Percentiles rank a stretch among this genome's conserved stretches.
Evolutionary conservation across 345 rosid genomes (phyloP).

Genomic region (Mangifera indica): DNA sequence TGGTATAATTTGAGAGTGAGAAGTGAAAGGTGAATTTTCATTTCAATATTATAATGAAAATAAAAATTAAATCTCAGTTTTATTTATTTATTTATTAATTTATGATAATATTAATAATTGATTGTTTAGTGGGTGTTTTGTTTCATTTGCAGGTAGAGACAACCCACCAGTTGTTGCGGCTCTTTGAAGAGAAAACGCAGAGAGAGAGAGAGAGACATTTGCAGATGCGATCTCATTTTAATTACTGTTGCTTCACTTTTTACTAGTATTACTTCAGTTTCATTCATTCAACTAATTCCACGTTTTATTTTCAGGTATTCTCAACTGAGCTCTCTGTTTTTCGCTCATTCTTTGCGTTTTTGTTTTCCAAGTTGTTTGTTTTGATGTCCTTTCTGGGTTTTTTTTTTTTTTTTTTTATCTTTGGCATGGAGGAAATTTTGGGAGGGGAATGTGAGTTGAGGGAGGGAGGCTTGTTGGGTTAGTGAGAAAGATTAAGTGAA

Average conservation of each 20-base stretch:
- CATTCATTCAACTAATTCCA: slow-evolving; percentile 12
- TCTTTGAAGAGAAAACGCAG: slow-evolving; percentile 33
- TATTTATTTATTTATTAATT: neutral
- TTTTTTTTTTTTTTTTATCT: neutral
- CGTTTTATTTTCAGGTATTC: slow-evolving; percentile 15
- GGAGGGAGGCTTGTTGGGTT: neutral
- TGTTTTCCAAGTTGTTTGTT: neutral
- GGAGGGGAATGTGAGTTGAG: slow-evolving; percentile 2
- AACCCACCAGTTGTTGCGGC: slow-evolving; percentile 58
- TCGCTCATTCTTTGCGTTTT: neutral
- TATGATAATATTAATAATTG: neutral
- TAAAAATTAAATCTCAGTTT: neutral
- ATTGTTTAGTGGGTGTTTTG: neutral
- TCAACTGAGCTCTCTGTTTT: neutral
- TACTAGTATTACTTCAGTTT: slow-evolving; percentile 1
- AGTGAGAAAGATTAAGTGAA: neutral
- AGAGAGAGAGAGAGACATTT: neutral
- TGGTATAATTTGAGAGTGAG: neutral
- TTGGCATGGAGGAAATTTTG: neutral
- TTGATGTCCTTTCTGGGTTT: neutral
- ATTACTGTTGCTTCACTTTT: slow-evolving; percentile 1
- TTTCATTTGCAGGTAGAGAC: slow-evolving; percentile 42
- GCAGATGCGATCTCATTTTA: slow-evolving; percentile 26
- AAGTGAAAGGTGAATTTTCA: slow-evolving; percentile 6
- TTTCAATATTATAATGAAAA: slow-evolving; percentile 8